A percentile compares a stretch with the other conserved stretches of the same genome.
Conservation (phyloP, 2,329 filamentous ascomycete genomes). For the Aspergillus tubingensis region DNA sequence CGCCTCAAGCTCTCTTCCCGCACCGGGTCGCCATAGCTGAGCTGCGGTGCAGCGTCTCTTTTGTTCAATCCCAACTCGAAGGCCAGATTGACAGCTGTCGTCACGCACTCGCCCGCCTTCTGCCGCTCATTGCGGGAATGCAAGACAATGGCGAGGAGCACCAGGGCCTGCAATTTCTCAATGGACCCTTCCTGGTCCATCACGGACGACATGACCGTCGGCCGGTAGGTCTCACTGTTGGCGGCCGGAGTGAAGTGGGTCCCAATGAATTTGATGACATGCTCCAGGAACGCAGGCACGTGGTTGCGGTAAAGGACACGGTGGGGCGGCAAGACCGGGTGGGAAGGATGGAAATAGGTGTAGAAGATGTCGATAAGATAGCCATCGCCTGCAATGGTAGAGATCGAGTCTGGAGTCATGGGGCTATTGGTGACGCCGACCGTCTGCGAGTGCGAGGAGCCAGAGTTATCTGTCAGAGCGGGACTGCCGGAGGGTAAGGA, state of each 20-base stretch:
- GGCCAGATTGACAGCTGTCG: constrained; percentile 69
- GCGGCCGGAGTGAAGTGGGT: constrained; percentile 54
- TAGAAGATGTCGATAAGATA: constrained; percentile 58
- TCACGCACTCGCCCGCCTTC: constrained; percentile 67
- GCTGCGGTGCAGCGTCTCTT: constrained; percentile 63
- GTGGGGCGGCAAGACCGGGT: constrained; percentile 59
- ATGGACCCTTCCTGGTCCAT: constrained; percentile 49
- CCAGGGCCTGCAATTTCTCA: constrained; percentile 73
- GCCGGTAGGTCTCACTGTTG: constrained; percentile 48
- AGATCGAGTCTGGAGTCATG: constrained; percentile 40
- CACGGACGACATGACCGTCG: constrained; percentile 34
- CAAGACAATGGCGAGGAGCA: constrained; percentile 74
- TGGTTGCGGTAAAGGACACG: constrained; percentile 39
- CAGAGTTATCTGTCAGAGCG: constrained; percentile 22
- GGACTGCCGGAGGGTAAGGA: constrained; percentile 26
- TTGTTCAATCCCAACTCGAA: constrained; percentile 76
- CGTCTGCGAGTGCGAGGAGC: constrained; percentile 21
- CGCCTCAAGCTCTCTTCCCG: constrained; percentile 81
- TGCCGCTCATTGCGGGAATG: constrained; percentile 74
- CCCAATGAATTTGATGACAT: constrained; percentile 60
- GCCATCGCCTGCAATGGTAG: constrained; percentile 35
- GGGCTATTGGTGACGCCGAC: constrained; percentile 27
- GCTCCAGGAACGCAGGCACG: constrained; percentile 50
- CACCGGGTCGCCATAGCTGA: constrained; percentile 66
- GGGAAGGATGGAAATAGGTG: constrained; percentile 56